phyloP scores from a whole-genome alignment of 2,329 filamentous ascomycete species.

The Bipolaris gigantea region DNA sequence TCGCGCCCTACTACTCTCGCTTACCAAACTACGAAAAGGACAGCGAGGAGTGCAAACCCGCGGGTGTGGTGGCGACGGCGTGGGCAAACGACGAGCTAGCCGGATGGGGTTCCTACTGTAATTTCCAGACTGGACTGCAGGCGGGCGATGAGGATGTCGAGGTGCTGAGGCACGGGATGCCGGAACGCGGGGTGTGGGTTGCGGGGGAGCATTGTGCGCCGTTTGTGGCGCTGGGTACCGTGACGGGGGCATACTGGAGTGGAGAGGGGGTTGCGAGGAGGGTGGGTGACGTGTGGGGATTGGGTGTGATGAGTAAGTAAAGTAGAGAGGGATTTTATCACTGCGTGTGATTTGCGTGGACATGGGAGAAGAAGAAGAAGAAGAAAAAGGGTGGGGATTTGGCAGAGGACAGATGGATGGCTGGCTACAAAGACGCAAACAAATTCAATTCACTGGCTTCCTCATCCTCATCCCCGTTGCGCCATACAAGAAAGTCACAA shows the following conservation, averaged over 20 bases:
- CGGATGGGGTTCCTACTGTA: constrained; percentile 80
- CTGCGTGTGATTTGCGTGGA: too few relatives aligned
- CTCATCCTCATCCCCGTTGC: background rate
- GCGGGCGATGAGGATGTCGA: constrained; percentile 73
- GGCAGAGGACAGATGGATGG: background rate
- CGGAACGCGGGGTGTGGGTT: constrained; percentile 74
- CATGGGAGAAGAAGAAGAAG: too few relatives aligned
- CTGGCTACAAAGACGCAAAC: background rate
- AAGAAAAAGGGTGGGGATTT: background rate
- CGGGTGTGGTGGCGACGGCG: constrained; percentile 66
- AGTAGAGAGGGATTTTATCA: too few relatives aligned
- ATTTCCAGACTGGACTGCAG: constrained; percentile 77
- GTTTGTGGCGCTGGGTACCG: constrained; percentile 85
- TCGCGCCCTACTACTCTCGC: constrained; percentile 75
- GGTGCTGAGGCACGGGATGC: constrained; percentile 57
- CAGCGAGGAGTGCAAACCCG: constrained; percentile 63
- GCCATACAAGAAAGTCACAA: background rate
- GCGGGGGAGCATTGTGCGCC: constrained; percentile 90
- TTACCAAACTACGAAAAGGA: constrained; percentile 66
- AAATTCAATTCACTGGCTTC: background rate
- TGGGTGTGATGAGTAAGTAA: background rate
- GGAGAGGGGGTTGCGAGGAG: constrained; percentile 7
- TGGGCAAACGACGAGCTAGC: constrained; percentile 81
- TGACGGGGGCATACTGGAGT: constrained; percentile 35
- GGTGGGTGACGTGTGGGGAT: background rate